These are phyloP conservation scores for Scedosporium apiospermum DNA, from an alignment of 2,329 filamentous ascomycete species.

Conservation along the genomic window DNA sequence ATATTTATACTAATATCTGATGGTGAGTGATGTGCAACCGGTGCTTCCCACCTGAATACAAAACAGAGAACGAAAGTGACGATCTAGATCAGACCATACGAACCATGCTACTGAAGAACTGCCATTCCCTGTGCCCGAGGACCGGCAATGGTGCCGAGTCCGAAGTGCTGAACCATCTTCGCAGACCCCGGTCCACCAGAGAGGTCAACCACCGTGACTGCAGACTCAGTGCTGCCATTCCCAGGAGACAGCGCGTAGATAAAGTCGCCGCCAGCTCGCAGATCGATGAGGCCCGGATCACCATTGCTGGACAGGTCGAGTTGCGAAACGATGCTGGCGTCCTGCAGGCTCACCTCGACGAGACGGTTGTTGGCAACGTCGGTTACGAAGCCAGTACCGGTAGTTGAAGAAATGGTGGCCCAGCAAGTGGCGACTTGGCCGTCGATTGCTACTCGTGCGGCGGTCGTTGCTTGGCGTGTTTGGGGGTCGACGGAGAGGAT, in stretches of 20 bases:
- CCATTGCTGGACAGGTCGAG: constrained; percentile 34
- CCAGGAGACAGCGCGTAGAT: constrained; percentile 49
- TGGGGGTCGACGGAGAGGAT: constrained; percentile 32
- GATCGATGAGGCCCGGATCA: constrained; percentile 46
- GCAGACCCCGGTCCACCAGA: constrained; percentile 9
- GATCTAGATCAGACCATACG: too few species aligned
- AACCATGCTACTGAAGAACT: neutral
- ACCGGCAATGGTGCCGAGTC: constrained; percentile 15
- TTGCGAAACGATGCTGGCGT: constrained; percentile 34
- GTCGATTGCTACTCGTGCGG: constrained; percentile 29
- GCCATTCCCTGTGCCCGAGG: constrained; percentile 22
- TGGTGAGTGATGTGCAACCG: too few species aligned
- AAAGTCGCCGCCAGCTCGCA: constrained; percentile 40
- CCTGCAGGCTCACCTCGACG: constrained; percentile 42
- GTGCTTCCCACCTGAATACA: too few species aligned
- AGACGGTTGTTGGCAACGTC: constrained; percentile 43
- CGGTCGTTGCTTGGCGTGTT: constrained; percentile 21
- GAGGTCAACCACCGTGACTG: constrained; percentile 28
- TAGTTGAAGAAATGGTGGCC: constrained; percentile 37
- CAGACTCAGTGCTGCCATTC: constrained; percentile 29
- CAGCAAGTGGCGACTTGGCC: constrained; percentile 50
- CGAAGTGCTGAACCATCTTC: constrained; percentile 22
- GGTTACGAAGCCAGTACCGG: constrained; percentile 46
- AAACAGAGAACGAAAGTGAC: too few species aligned
- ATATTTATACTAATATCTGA: too few species aligned